Percentiles rank a stretch among this genome's conserved stretches.
Conservation (phyloP, 2,329 filamentous ascomycete species). For the Zarea fungicola region DNA sequence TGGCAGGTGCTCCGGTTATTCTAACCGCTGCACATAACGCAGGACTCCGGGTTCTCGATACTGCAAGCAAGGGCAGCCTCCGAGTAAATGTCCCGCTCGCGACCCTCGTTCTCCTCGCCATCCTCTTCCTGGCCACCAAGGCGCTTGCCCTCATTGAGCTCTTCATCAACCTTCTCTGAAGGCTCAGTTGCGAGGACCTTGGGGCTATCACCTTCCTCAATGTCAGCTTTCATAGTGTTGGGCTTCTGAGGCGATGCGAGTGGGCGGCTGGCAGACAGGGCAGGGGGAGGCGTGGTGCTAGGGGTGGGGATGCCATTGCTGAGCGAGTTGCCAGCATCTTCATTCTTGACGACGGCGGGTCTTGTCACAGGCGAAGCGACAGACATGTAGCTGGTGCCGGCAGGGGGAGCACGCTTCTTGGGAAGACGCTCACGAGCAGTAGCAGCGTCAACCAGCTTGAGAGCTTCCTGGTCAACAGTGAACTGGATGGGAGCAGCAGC, state of each 20-base stretch:
- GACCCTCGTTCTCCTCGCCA: slow-evolving; percentile 65
- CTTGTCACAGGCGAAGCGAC: slow-evolving; percentile 60
- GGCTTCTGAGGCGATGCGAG: slow-evolving; percentile 55
- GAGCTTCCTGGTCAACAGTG: slow-evolving; percentile 93
- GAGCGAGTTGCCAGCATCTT: slow-evolving; percentile 31
- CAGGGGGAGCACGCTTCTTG: slow-evolving; percentile 65
- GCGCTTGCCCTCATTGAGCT: slow-evolving; percentile 56
- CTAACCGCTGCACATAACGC: slow-evolving; percentile 96
- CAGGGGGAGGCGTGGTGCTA: slow-evolving; percentile 58
- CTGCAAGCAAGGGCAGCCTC: slow-evolving; percentile 90
- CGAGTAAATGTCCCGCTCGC: slow-evolving; percentile 91
- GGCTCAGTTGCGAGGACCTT: slow-evolving; percentile 73
- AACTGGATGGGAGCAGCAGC: slow-evolving; percentile 97
- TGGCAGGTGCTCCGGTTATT: slow-evolving; percentile 1
- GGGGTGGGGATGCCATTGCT: slow-evolving; percentile 64
- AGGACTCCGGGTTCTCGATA: slow-evolving; percentile 94
- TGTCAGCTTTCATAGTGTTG: slow-evolving; percentile 70
- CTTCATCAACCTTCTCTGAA: slow-evolving; percentile 52
- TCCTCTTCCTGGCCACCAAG: slow-evolving; percentile 71
- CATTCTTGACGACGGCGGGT: slow-evolving; percentile 56
- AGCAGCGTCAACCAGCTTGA: slow-evolving; percentile 80
- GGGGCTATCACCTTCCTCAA: slow-evolving; percentile 71
- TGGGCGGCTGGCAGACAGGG: slow-evolving; percentile 35
- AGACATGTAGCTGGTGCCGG: slow-evolving; percentile 49
- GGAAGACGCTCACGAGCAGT: slow-evolving; percentile 57